Percentiles rank a stretch among this genome's conserved stretches.
Conservation (phyloP, 2,329 filamentous ascomycete genomes). For the Fusarium poae region DNA sequence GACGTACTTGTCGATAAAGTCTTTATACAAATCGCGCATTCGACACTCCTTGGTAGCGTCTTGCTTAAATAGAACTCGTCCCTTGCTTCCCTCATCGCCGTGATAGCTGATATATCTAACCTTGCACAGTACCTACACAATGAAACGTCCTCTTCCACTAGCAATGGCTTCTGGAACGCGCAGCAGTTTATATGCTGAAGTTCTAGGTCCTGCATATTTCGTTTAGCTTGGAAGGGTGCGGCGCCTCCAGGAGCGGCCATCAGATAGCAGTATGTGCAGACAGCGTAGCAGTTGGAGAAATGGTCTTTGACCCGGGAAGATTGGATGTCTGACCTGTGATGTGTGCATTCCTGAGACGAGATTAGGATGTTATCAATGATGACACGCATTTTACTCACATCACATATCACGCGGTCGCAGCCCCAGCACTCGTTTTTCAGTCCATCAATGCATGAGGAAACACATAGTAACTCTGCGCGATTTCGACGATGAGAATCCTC, state of each 20-base stretch:
- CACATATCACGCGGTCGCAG: conserved; percentile 28
- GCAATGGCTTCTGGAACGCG: neutral
- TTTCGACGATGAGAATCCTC: neutral
- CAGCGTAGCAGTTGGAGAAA: conserved; percentile 24
- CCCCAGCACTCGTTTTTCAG: conserved; percentile 30
- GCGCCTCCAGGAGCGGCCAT: neutral
- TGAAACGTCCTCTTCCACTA: neutral
- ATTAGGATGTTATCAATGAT: neutral
- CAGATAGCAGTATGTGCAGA: conserved; percentile 18
- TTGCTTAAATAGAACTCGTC: conserved; percentile 14
- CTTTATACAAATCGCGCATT: conserved; percentile 20
- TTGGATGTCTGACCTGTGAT: neutral
- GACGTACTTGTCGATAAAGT: conserved; percentile 1
- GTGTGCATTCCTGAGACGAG: neutral
- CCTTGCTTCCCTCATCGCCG: conserved; percentile 3
- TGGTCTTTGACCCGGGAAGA: conserved; percentile 16
- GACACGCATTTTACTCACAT: neutral
- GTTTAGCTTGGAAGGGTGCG: conserved; percentile 21
- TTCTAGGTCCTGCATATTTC: conserved; percentile 28
- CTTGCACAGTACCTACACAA: conserved; percentile 6
- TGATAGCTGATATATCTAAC: neutral
- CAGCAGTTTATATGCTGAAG: conserved; percentile 25
- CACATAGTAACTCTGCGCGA: conserved; percentile 12
- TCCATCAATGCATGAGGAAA: neutral
- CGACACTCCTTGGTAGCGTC: conserved; percentile 3